These are phyloP conservation scores for Psilocybe cubensis DNA, from an alignment of 768 basidiomycete genomes.

Conservation along the genomic window DNA sequence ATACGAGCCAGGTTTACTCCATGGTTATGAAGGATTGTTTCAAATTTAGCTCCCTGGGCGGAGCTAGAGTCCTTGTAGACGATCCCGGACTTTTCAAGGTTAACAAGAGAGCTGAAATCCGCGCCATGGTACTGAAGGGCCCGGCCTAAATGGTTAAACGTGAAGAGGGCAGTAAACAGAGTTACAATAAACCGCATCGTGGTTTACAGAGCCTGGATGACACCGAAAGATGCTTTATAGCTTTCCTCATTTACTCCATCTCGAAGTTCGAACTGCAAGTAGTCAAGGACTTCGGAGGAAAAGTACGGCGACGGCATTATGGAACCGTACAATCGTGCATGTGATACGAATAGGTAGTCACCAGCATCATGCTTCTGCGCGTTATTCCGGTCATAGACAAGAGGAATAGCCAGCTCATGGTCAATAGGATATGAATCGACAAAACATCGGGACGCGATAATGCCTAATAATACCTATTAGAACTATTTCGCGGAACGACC, in stretches of 20 bases:
- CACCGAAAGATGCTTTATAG: background rate
- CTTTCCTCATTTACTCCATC: background rate
- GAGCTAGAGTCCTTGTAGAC: slow-evolving; percentile 45
- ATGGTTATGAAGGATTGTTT: slow-evolving; percentile 55
- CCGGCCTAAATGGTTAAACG: slow-evolving; percentile 22
- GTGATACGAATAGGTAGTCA: background rate
- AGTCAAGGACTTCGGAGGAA: background rate
- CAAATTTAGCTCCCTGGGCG: slow-evolving; percentile 39
- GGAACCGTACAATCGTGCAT: background rate
- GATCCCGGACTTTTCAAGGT: slow-evolving; percentile 53
- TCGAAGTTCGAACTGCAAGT: no score
- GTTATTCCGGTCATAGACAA: background rate
- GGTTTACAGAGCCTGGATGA: background rate
- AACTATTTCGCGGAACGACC: background rate
- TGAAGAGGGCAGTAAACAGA: slow-evolving; percentile 22
- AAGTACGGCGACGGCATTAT: background rate
- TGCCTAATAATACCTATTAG: background rate
- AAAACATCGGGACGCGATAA: background rate
- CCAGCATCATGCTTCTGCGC: background rate
- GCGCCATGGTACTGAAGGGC: slow-evolving; percentile 56
- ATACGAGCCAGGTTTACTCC: slow-evolving; percentile 63
- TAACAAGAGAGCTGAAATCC: slow-evolving; percentile 57
- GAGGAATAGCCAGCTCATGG: background rate
- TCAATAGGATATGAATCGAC: background rate
- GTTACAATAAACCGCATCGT: slow-evolving; percentile 28